These are phyloP conservation scores for Rosa chinensis DNA, from an alignment of 306 rosid species.

Conservation along the genomic window DNA sequence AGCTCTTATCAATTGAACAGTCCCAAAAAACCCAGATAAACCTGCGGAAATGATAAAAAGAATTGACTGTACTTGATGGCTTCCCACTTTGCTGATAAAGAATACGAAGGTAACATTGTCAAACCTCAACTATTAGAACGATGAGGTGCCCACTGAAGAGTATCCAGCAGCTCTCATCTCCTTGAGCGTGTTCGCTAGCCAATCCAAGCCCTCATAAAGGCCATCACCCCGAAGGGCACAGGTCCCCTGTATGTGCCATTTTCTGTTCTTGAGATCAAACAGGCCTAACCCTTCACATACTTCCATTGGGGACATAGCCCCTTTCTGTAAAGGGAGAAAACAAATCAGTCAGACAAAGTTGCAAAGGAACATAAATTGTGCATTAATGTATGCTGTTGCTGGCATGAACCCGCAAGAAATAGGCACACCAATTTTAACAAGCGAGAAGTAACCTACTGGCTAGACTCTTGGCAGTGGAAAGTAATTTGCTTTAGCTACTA, in stretches of 20 bases:
- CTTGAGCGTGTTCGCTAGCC: constrained; percentile 88
- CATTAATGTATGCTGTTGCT: not conserved
- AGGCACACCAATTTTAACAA: not conserved
- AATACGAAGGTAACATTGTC: not conserved
- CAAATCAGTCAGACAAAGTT: constrained; percentile 1
- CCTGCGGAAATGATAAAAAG: constrained; percentile 8
- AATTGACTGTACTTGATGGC: not conserved
- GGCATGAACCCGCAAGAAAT: not conserved
- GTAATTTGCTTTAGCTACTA: not conserved
- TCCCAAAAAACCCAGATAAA: constrained; percentile 11
- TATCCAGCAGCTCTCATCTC: constrained; percentile 80
- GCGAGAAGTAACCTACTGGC: not conserved
- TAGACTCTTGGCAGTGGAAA: not conserved
- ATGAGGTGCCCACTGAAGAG: constrained; percentile 72
- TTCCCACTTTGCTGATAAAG: not conserved
- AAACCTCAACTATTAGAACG: constrained; percentile 50
- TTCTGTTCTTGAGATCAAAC: constrained; percentile 83
- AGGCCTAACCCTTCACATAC: constrained; percentile 93
- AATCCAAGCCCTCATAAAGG: constrained; percentile 94
- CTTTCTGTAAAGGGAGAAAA: constrained; percentile 47
- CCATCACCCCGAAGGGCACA: constrained; percentile 93
- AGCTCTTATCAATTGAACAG: constrained; percentile 14
- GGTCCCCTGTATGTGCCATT: constrained; percentile 97
- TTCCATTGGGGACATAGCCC: constrained; percentile 96
- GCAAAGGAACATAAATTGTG: not conserved